phyloP scores from a whole-genome alignment of 2,329 filamentous ascomycete species.

The Colletotrichum endophyticum region DNA sequence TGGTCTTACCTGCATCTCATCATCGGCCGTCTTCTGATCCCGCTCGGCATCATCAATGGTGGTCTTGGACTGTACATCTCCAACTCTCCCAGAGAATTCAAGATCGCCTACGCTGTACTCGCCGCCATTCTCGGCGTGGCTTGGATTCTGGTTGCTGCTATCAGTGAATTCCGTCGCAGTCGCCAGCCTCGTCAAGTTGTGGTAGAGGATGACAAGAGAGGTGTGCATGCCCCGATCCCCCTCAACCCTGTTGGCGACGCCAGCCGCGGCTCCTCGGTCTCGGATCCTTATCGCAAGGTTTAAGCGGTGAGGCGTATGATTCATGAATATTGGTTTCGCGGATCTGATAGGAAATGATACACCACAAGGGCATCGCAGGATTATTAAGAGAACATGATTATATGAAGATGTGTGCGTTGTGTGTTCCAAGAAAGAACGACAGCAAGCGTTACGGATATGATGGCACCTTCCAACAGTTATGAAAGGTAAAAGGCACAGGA shows the following conservation, averaged over 20 bases:
- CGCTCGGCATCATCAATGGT: constrained; percentile 49
- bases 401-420: background rate
- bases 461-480: background rate
- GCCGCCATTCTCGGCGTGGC: constrained; percentile 39
- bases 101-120: constrained; percentile 42
- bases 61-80: constrained; percentile 47
- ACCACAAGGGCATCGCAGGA: background rate
- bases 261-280: background rate
- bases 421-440: background rate
- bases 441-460: background rate
- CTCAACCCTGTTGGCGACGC: background rate
- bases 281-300: background rate
- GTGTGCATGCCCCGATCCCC: background rate
- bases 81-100: constrained; percentile 26
- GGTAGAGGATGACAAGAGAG: constrained; percentile 17
- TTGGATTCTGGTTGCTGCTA: constrained; percentile 39
- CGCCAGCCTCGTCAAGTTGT: constrained; percentile 4
- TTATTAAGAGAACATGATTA: background rate
- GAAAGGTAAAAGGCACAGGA: background rate
- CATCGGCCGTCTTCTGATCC: constrained; percentile 43
- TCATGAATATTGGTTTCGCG: background rate
- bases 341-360: background rate
- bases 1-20: constrained; percentile 49
- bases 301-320: background rate
- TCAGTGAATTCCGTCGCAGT: constrained; percentile 32